phyloP scores from a whole-genome alignment of 176 grass and related monocot species.

The Avena atlantica region DNA sequence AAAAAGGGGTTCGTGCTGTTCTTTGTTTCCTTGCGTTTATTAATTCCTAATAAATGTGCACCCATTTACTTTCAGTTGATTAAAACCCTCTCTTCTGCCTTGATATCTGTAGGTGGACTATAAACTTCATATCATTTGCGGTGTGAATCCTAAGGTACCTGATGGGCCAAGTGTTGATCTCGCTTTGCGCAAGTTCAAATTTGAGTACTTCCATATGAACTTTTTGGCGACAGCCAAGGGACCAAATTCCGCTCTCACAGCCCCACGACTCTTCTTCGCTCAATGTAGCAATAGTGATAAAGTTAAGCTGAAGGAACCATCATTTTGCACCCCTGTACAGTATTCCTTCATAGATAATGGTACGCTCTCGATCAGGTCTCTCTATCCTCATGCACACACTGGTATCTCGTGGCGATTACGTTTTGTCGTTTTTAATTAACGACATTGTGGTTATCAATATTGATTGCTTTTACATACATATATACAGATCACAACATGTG shows the following conservation, averaged over 20 bases:
- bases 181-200: not conserved
- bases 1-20: not conserved
- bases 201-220: slow-evolving; percentile 23
- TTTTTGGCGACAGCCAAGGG: slow-evolving; percentile 30
- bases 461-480: no score
- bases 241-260: not conserved
- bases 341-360: no score
- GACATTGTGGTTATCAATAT: no score
- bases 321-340: no score
- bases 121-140: slow-evolving; percentile 10
- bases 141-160: slow-evolving; percentile 1
- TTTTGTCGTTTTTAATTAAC: no score
- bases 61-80: not conserved
- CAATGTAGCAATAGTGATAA: not conserved
- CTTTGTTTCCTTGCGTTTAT: not conserved
- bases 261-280: not conserved
- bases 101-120: not conserved
- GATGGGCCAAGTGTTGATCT: not conserved
- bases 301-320: no score
- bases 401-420: no score
- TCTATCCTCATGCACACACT: no score
- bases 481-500: no score
- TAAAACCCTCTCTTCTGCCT: not conserved
- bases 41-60: not conserved
- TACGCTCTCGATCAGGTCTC: no score